Evolutionary conservation across 495 filamentous ascomycete species (phyloP).

Genomic region (Aspergillus campestris): DNA sequence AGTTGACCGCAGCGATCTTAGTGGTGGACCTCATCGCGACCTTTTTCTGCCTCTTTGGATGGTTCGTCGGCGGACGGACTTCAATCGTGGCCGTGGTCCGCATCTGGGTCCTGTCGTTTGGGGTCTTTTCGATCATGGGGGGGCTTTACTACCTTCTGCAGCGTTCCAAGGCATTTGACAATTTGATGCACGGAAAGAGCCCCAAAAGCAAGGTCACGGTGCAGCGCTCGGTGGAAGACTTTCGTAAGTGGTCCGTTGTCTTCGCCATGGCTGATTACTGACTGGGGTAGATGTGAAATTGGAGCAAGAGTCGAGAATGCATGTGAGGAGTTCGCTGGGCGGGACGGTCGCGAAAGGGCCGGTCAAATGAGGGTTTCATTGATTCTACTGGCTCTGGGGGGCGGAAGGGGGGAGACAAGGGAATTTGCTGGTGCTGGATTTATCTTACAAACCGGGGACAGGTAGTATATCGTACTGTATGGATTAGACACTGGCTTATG

Average conservation of each 20-base stretch:
- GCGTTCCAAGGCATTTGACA: slow-evolving; percentile 69
- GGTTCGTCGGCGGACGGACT: slow-evolving; percentile 57
- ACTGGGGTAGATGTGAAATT: slow-evolving; percentile 9
- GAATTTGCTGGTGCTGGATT: too few relatives aligned
- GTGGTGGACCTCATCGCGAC: slow-evolving; percentile 76
- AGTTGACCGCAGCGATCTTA: slow-evolving; percentile 66
- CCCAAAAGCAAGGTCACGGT: slow-evolving; percentile 59
- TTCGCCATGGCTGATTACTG: background rate
- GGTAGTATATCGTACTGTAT: too few relatives aligned
- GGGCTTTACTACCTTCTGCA: slow-evolving; percentile 69
- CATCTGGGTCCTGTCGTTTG: slow-evolving; percentile 85
- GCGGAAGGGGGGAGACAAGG: too few relatives aligned
- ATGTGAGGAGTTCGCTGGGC: slow-evolving; percentile 6
- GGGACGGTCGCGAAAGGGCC: too few relatives aligned
- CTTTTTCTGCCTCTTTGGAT: slow-evolving; percentile 76
- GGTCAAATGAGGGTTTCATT: too few relatives aligned
- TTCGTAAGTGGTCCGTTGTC: slow-evolving; percentile 48
- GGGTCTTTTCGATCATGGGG: slow-evolving; percentile 66
- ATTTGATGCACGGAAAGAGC: slow-evolving; percentile 85
- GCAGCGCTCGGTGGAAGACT: slow-evolving; percentile 75
- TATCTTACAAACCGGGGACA: too few relatives aligned
- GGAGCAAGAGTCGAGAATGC: slow-evolving; percentile 11
- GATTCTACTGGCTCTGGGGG: background rate
- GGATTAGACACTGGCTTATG: too few relatives aligned
- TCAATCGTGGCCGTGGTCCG: slow-evolving; percentile 72